These are phyloP conservation scores for Mortierella sp. DNA, from an alignment of 371 early-diverging fungal species.

Conservation along the genomic window DNA sequence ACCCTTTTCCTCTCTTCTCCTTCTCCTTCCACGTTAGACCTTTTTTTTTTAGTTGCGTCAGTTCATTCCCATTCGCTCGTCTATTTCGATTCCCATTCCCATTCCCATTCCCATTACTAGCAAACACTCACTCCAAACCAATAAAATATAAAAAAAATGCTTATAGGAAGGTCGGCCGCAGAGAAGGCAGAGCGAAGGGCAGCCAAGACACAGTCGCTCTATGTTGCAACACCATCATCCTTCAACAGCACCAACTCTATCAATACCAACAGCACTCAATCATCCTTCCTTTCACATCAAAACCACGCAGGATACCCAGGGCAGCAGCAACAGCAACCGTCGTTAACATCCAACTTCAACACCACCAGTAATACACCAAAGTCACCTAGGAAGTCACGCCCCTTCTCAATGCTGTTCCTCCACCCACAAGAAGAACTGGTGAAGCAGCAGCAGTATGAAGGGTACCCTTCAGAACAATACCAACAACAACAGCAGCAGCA, in stretches of 20 bases:
- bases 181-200: conserved; percentile 49
- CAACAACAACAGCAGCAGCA: conserved; percentile 28
- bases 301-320: conserved; percentile 3
- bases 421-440: conserved; percentile 31
- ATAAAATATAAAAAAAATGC: conserved; percentile 17
- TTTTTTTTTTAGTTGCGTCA: neutral
- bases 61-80: conserved; percentile 19
- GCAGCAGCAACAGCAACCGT: conserved; percentile 9
- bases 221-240: conserved; percentile 46
- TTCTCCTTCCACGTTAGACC: too few species aligned
- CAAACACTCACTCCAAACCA: neutral
- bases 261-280: conserved; percentile 22
- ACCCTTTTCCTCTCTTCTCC: too few species aligned
- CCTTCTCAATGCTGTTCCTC: conserved; percentile 48
- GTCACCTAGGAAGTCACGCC: conserved; percentile 42
- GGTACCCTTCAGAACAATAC: conserved; percentile 3
- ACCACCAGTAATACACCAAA: conserved; percentile 15
- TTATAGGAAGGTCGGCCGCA: conserved; percentile 44
- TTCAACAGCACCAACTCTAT: conserved; percentile 18
- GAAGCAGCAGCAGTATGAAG: conserved; percentile 12
- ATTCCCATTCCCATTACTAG: conserved; percentile 18
- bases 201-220: conserved; percentile 55
- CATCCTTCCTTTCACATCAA: conserved; percentile 8
- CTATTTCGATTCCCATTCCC: conserved; percentile 18
- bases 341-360: conserved; percentile 4